Evolutionary conservation across 2,329 filamentous ascomycete species (phyloP), one percentile per base, ranked within the genome.

Genomic region (Penicillium sp.): DNA sequence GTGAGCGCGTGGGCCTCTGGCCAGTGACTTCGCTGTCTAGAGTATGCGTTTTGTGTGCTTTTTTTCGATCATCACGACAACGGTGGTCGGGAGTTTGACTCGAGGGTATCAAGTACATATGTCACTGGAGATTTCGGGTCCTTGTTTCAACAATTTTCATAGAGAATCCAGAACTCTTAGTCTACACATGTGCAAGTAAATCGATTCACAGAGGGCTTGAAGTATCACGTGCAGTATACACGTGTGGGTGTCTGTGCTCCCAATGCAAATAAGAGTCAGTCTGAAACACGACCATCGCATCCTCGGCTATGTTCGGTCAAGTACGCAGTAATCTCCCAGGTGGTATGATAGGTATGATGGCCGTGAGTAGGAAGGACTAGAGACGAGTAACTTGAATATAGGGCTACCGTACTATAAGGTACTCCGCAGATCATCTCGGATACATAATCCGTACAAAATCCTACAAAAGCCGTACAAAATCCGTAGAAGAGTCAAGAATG

Each of bases 1-100:
- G 40, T 55, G 9, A 52, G 45, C 20, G 40, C 46, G 10, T 63
- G 58, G 58, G 27, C 26, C 13, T 44, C 23, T 6, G 54, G 49
- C 20, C 40, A 39, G 40, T 58, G 39, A 52, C 11, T 18, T 18
- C 14, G 5, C 8, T 2, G 14, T 18, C 16, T 11, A 18, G 3
- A 34, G 16, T 16, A 11, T 20, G 31, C 31, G 11, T 16, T 16
- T 32, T 14, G 7, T n/a, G n/a, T 6, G 29, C 6, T 16, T 7
- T 32, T 16, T 0, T 18, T 34, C 14, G 14, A 18, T 34, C 14
- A 18, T 34, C 31, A 34, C 8, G 14, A 34, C 8, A 20, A 18
- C 31, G 14, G 16, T 18, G 14, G 8, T 8, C 14, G 14, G 31
- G 31, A 18, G 16, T 20, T 34, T 10, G n/a, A 10, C 18, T 4